These are phyloP conservation scores for Cladosporium velox DNA, from an alignment of 2,329 filamentous ascomycete species.

Conservation along the genomic window DNA sequence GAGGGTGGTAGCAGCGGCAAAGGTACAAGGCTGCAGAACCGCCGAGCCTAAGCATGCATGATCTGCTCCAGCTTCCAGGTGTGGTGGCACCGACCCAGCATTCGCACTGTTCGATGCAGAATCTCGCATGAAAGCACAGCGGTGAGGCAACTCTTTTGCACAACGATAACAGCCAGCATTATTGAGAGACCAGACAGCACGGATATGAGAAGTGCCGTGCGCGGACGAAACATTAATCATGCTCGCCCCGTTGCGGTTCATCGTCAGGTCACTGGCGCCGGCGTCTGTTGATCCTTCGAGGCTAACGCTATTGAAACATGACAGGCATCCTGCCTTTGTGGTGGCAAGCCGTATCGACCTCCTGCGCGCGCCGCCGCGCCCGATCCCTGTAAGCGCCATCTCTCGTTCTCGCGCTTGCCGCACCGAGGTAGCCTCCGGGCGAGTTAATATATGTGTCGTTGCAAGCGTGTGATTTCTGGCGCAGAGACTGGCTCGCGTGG, in stretches of 20 bases:
- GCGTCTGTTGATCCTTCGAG: conserved; percentile 14
- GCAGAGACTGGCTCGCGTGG: background rate
- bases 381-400: conserved; percentile 16
- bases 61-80: background rate
- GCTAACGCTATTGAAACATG: conserved; percentile 8
- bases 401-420: conserved; percentile 15
- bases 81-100: conserved; percentile 17
- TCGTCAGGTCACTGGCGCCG: background rate
- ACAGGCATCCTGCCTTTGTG: conserved; percentile 8
- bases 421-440: conserved; percentile 14
- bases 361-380: conserved; percentile 7
- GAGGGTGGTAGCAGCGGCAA: conserved; percentile 4
- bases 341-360: conserved; percentile 9
- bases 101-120: conserved; percentile 7
- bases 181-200: background rate
- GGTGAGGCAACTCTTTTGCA: conserved; percentile 18
- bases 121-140: conserved; percentile 20
- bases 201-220: background rate
- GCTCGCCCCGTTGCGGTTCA: background rate
- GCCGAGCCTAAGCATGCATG: conserved; percentile 14
- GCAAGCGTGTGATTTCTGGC: conserved; percentile 7
- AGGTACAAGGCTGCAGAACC: conserved; percentile 20
- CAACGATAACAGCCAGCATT: background rate
- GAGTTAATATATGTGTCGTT: conserved; percentile 6
- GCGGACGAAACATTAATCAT: background rate